phyloP scores from a whole-genome alignment of 2,329 filamentous ascomycete species.

The Zopfia rhizophila region DNA sequence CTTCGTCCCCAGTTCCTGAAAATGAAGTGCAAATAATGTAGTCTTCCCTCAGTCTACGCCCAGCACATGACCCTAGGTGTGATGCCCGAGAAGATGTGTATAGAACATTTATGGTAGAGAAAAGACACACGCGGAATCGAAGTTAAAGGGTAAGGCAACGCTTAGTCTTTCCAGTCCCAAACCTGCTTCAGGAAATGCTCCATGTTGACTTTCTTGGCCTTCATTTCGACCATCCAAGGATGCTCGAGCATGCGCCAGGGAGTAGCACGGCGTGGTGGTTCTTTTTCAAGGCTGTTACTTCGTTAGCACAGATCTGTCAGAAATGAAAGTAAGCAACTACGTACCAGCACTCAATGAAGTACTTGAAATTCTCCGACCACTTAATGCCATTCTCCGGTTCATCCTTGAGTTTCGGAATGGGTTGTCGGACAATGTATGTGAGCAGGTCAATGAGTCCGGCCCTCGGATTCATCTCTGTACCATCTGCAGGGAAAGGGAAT shows the following conservation, averaged over 20 bases:
- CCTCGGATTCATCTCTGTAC: conserved; percentile 92
- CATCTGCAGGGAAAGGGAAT: conserved; percentile 97
- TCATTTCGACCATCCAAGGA: conserved; percentile 98
- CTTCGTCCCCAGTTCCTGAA: conserved; percentile 12
- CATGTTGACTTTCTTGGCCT: conserved; percentile 97
- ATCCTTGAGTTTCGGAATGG: conserved; percentile 94
- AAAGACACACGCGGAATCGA: conserved; percentile 22
- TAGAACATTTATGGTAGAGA: conserved; percentile 24
- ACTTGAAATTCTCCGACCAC: conserved; percentile 98
- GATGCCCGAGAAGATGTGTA: conserved; percentile 30
- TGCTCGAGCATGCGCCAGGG: conserved; percentile 99
- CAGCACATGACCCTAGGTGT: conserved; percentile 47
- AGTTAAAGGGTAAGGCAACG: conserved; percentile 3
- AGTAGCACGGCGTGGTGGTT: conserved; percentile 83
- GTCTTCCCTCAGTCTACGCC: conserved; percentile 43
- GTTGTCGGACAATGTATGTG: conserved; percentile 96
- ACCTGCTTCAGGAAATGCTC: conserved; percentile 91
- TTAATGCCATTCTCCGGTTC: conserved; percentile 88
- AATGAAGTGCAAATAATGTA: conserved; percentile 23
- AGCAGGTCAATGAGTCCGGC: conserved; percentile 94
- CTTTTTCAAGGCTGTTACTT: conserved; percentile 83
- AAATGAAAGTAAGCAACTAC: conserved; percentile 51
- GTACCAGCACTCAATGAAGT: conserved; percentile 99
- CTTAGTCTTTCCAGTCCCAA: conserved; percentile 90
- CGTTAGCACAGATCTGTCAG: conserved; percentile 33